Percentiles rank a stretch among this genome's conserved stretches.
phyloP scores from a whole-genome alignment of 73 alveolate species.

The Uronychia setigera region DNA sequence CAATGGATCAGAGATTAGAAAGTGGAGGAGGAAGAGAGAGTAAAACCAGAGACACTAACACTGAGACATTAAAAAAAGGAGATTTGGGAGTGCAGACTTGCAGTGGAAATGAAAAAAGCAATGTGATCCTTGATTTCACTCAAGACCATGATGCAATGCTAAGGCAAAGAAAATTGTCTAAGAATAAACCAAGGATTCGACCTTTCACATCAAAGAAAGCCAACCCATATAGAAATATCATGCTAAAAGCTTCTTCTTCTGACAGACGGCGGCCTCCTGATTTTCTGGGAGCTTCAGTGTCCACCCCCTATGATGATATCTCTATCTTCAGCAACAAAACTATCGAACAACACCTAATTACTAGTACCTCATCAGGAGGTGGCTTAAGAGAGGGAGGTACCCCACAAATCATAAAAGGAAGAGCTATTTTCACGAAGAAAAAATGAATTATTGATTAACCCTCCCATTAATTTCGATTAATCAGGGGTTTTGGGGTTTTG shows the following conservation, averaged over 20 bases:
- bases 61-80: too few relatives aligned
- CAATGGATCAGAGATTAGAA: not conserved
- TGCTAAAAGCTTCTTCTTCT: too few relatives aligned
- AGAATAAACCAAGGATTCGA: not conserved
- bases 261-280: not conserved
- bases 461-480: too few relatives aligned
- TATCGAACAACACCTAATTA: not conserved
- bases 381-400: too few relatives aligned
- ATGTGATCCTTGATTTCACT: not conserved
- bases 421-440: too few relatives aligned
- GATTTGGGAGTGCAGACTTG: not conserved
- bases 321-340: not conserved
- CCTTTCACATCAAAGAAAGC: not conserved
- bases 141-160: not conserved
- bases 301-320: not conserved
- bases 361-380: not conserved
- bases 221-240: not conserved
- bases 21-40: not conserved
- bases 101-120: not conserved
- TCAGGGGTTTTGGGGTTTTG: too few relatives aligned
- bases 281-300: not conserved
- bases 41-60: not conserved
- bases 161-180: not conserved
- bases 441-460: too few relatives aligned
- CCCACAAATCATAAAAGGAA: too few relatives aligned